These are phyloP conservation scores for Phylloporus scabripes DNA, from an alignment of 768 basidiomycete species.

Conservation along the genomic window DNA sequence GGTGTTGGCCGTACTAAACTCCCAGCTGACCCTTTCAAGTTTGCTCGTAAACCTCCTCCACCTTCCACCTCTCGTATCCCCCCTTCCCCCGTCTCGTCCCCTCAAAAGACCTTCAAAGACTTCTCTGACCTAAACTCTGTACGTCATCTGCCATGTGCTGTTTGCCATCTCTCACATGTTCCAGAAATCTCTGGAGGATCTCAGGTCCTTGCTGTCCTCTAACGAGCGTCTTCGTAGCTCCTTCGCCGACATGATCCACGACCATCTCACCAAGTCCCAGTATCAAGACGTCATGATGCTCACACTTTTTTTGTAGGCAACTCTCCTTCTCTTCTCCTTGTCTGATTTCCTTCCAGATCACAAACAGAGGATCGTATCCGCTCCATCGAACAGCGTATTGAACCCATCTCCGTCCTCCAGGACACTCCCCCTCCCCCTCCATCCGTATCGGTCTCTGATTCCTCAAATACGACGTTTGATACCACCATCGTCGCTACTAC, in stretches of 20 bases:
- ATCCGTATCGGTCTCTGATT: slow-evolving; percentile 14
- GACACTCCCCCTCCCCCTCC: slow-evolving; percentile 11
- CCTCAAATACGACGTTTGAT: slow-evolving; percentile 12
- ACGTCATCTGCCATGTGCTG: neutral
- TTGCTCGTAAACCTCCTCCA: slow-evolving; percentile 1
- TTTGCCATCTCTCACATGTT: neutral
- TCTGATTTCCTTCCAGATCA: slow-evolving; percentile 24
- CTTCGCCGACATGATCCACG: slow-evolving; percentile 22
- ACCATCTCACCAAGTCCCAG: slow-evolving; percentile 19
- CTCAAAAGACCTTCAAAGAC: slow-evolving; percentile 5
- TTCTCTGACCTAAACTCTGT: slow-evolving; percentile 20
- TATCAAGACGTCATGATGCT: slow-evolving; percentile 36
- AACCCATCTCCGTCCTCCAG: slow-evolving; percentile 5
- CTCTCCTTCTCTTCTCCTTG: neutral
- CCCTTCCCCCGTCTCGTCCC: slow-evolving; percentile 2
- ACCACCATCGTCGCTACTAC: neutral
- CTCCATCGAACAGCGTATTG: slow-evolving; percentile 35
- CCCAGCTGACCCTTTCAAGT: slow-evolving; percentile 20
- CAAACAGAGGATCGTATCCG: slow-evolving; percentile 34
- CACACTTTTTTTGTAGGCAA: slow-evolving; percentile 37
- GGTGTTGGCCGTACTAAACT: slow-evolving; percentile 1
- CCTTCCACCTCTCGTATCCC: neutral
- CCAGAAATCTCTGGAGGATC: slow-evolving; percentile 28
- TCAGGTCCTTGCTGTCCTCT: slow-evolving; percentile 20
- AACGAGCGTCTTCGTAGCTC: slow-evolving; percentile 15